These are phyloP conservation scores for Castanopsis chinensis DNA, from an alignment of 306 rosid genomes.

Conservation along the genomic window DNA sequence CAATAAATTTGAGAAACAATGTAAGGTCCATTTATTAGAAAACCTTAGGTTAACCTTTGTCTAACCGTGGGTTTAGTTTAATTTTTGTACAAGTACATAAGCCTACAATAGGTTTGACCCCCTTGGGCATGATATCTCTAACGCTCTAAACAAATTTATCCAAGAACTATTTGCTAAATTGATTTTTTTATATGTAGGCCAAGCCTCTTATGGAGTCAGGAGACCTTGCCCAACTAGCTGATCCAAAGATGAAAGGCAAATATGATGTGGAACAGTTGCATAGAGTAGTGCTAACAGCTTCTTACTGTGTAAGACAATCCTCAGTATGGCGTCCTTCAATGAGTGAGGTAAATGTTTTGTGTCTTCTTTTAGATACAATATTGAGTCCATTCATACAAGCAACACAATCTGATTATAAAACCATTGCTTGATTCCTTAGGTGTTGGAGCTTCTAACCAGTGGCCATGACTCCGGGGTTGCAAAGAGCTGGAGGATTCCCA, in stretches of 20 bases:
- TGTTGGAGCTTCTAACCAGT: conserved; percentile 60
- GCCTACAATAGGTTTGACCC: too few relatives aligned
- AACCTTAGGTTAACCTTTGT: too few relatives aligned
- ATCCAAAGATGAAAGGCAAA: conserved; percentile 63
- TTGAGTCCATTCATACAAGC: not conserved
- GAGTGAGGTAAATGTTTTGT: conserved; percentile 57
- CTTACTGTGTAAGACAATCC: conserved; percentile 79
- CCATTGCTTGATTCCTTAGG: conserved; percentile 31
- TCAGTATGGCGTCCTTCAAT: conserved; percentile 72
- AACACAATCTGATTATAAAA: not conserved
- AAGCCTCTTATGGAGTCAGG: conserved; percentile 81
- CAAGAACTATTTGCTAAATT: not conserved
- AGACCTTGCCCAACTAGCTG: conserved; percentile 61
- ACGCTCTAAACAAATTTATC: not conserved
- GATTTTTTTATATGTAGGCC: conserved; percentile 45
- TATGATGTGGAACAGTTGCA: conserved; percentile 64
- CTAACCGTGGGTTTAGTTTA: too few relatives aligned
- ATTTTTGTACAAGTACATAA: too few relatives aligned
- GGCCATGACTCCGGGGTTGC: conserved; percentile 56
- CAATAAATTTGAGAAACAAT: too few relatives aligned
- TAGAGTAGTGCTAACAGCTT: conserved; percentile 66
- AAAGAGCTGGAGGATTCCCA: conserved; percentile 69
- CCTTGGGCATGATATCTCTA: too few relatives aligned
- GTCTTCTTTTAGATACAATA: not conserved
- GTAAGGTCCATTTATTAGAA: too few relatives aligned